Evolutionary conservation across 1,284 basidiomycete genomes (phyloP), one percentile per base, ranked within the genome.

Genomic region (Athelia psychrophila): DNA sequence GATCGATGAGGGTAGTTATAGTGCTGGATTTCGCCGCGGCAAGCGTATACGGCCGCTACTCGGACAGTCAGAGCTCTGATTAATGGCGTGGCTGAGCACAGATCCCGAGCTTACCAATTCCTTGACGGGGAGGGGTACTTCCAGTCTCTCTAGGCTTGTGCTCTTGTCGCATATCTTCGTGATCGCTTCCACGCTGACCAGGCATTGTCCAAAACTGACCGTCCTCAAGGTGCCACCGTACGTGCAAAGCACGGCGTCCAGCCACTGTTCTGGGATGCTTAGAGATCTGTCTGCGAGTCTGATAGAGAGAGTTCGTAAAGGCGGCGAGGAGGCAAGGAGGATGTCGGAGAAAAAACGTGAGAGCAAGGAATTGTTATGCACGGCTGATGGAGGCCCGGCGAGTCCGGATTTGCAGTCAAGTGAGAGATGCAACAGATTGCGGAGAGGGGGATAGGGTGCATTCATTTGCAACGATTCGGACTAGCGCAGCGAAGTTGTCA

Each of bases 361-460:
- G 9, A 42, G 38, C 16, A 42, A 5, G 6, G 38, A 8, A 16
- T 13, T 30, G 38, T 6, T 42, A 16, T 18, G 6, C n/a, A 9
- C 9, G n/a, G 38, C 38, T n/a, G 38, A 8, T n/a, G n/a, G 38
- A 16, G 38, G n/a, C 5, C 38, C 16, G n/a, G 38, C 5, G 36
- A 66, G 55, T 2, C 60, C 58, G 27, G 69, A 69, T 36, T 75
- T 76, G 1, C 74, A 66, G 56, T 87, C 81, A 32, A 88, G 58
- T 1, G 83, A 71, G 1, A 86, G 70, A 58, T 84, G 76, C 0
- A 68, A 73, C 2, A 88, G 72, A 35, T 69, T 60, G 2, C 68
- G 65, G 20, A 83, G 73, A n/a, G 70, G 58, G 10, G 74, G 61
- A 15, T 68, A 58, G 23, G 68, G 62, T 15, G 63, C 49, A 0